phyloP scores from a whole-genome alignment of 2,329 filamentous ascomycete genomes.

The Penicillium sclerotigenum region DNA sequence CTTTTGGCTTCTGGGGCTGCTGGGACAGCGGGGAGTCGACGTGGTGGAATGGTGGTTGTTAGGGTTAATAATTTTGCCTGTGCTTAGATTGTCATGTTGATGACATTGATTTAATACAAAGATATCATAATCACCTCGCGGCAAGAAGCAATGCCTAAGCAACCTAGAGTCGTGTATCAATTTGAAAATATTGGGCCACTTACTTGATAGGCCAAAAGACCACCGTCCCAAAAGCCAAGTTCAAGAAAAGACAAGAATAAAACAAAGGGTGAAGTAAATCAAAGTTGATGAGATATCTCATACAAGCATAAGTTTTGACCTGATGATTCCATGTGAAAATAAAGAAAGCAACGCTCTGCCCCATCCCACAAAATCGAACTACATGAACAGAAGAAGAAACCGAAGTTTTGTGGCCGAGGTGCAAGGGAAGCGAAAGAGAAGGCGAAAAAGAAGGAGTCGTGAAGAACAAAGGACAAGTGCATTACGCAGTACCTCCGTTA shows the following conservation, averaged over 20 bases:
- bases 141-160: neutral
- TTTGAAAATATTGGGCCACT: constrained; percentile 2
- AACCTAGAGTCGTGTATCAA: neutral
- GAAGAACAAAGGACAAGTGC: constrained; percentile 22
- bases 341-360: constrained; percentile 18
- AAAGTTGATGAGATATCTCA: constrained; percentile 21
- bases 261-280: constrained; percentile 14
- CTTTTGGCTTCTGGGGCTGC: constrained; percentile 33
- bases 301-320: constrained; percentile 30
- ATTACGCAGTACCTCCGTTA: constrained; percentile 44
- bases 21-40: constrained; percentile 25
- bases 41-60: constrained; percentile 35
- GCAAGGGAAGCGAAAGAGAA: neutral
- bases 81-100: neutral
- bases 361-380: constrained; percentile 28
- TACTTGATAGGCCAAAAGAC: neutral
- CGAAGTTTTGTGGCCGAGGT: neutral
- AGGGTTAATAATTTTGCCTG: constrained; percentile 24
- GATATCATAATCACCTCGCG: neutral
- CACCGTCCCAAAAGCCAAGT: neutral
- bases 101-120: neutral
- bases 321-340: constrained; percentile 19
- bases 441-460: constrained; percentile 12
- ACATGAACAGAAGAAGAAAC: constrained; percentile 26
- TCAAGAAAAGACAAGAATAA: constrained; percentile 10